Percentiles rank a stretch among this genome's conserved stretches.
Evolutionary conservation across 345 rosid species (phyloP).

Genomic region (Eutrema heterophyllum): DNA sequence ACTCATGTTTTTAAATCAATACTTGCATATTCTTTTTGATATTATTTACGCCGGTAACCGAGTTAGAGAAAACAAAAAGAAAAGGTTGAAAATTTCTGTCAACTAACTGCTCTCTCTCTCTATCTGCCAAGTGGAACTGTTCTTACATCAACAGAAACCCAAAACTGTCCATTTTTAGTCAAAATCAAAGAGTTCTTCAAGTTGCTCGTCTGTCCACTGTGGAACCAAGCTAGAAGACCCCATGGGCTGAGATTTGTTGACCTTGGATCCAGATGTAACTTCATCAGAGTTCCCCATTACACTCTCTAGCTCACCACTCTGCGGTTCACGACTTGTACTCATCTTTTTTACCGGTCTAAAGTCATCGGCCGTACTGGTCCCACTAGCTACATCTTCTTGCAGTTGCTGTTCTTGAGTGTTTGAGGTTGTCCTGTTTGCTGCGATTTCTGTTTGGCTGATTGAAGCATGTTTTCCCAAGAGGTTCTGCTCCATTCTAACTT

Average conservation of each 20-base stretch:
- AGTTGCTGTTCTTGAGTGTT: neutral
- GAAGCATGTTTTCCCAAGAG: constrained; percentile 11
- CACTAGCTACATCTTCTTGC: neutral
- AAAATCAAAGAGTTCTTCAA: constrained; percentile 63
- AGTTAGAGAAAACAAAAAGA: neutral
- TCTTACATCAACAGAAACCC: neutral
- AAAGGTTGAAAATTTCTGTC: neutral
- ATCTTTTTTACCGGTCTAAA: constrained; percentile 16
- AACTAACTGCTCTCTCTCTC: neutral
- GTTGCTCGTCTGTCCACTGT: constrained; percentile 86
- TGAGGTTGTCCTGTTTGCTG: neutral
- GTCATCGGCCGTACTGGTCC: neutral
- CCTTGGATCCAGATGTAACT: neutral
- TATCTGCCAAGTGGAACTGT: neutral
- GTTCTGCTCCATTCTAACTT: constrained; percentile 25
- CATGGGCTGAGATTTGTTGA: constrained; percentile 19
- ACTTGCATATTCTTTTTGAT: neutral
- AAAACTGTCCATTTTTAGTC: constrained; percentile 35
- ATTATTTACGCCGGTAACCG: neutral
- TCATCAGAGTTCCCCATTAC: constrained; percentile 5
- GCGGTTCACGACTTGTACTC: constrained; percentile 5
- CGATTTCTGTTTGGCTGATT: constrained; percentile 5
- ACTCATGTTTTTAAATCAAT: no score
- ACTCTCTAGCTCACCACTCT: constrained; percentile 4
- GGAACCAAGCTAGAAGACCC: constrained; percentile 38